Evolutionary conservation across 179 eudicot species (phyloP), one percentile per base, ranked within the genome.

Genomic region (Spinacia oleracea): DNA sequence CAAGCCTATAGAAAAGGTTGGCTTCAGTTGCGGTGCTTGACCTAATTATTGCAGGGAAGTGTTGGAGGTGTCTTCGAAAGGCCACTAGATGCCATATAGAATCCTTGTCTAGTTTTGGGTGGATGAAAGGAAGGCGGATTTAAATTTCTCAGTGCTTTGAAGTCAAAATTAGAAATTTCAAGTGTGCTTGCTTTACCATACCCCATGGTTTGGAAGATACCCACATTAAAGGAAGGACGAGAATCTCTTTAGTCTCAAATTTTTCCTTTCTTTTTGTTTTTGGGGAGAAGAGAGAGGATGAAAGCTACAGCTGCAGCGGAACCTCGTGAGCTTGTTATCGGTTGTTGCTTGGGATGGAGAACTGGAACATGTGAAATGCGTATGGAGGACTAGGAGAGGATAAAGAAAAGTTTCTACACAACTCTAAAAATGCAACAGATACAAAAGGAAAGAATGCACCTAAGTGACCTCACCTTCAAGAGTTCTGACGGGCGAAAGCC

Each of bases 401-500:
- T 9, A 8, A 45, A 9, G 14, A 45, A 11, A 53, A 18, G 23
- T 20, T 53, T 53, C 58, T 53, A 21, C 58, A 4, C 58, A 53
- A 53, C 18, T 18, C 20, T 53, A 1, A 53, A 25, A 20, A 53
- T 53, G 58, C 58, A 48, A 48, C 58, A 53, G 25, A 53, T 53
- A 20, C 58, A 53, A 53, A 16, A 53, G 58, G 58, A 53, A 10
- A 18, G 58, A 23, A 65, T 50, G 77, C 53, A 60, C 42, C n/a
- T n/a, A n/a, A n/a, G n/a, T n/a, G n/a, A n/a, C n/a, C 81, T 74
- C 73, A 91, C 98, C 96, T 95, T 95, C 63, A 95, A 91, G 38
- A 95, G 88, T 82, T 95, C 98, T 75, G 98, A 95, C 3, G 97
- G 90, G 72, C 98, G 95, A 78, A 93, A 93, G 48, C 97, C 98